phyloP scores from a whole-genome alignment of 75 land plant genomes.

The Larix kaempferi region DNA sequence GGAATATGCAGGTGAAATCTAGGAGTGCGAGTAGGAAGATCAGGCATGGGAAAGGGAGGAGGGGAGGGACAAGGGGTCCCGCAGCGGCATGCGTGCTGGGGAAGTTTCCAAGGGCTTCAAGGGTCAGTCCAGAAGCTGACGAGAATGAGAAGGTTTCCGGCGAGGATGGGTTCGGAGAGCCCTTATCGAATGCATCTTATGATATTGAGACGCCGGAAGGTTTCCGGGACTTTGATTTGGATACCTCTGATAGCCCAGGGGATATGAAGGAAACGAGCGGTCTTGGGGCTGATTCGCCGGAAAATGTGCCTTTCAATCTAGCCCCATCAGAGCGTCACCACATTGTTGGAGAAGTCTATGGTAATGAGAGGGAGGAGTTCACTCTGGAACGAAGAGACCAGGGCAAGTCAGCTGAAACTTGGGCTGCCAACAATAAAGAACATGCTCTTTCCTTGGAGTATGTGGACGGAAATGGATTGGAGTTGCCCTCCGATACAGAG shows the following conservation, averaged over 20 bases:
- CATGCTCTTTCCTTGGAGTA: conserved; percentile 11
- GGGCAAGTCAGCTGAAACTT: conserved; percentile 7
- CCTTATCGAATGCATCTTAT: conserved; percentile 16
- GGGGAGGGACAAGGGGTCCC: conserved; percentile 4
- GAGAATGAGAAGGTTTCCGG: background rate
- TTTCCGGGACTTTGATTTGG: conserved; percentile 18
- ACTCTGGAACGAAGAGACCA: conserved; percentile 2
- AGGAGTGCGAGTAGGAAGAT: conserved; percentile 8
- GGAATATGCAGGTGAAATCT: conserved; percentile 1
- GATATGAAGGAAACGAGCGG: conserved; percentile 14
- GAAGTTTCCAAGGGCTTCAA: background rate
- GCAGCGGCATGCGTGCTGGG: conserved; percentile 9
- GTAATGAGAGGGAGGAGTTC: conserved; percentile 9
- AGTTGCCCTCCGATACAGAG: conserved; percentile 8
- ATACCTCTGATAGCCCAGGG: conserved; percentile 14
- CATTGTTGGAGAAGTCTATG: background rate
- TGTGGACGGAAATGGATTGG: conserved; percentile 15
- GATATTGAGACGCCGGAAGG: conserved; percentile 18
- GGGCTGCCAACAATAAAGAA: conserved; percentile 1
- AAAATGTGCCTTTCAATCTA: background rate
- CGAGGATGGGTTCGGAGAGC: conserved; percentile 4
- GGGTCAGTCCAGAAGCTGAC: conserved; percentile 3
- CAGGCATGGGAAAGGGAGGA: conserved; percentile 9
- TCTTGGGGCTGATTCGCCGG: conserved; percentile 5
- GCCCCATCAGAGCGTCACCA: background rate